phyloP scores from a whole-genome alignment of 805 yeast species.

The Kodamaea lidongshanica region DNA sequence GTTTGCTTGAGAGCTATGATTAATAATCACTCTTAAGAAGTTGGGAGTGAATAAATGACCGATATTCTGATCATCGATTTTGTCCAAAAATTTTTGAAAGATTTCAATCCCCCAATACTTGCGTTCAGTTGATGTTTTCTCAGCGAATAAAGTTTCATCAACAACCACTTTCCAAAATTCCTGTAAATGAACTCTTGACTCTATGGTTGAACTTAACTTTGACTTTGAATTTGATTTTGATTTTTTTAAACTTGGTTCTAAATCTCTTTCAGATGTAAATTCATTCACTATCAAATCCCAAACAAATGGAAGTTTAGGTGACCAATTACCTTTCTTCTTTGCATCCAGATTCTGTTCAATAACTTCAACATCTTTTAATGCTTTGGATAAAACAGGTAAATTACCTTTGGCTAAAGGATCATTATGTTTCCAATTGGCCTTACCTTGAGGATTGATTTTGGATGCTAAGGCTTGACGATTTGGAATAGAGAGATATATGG shows the following conservation, averaged over 20 bases:
- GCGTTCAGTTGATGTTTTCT: slow-evolving; percentile 75
- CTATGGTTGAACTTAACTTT: slow-evolving; percentile 1
- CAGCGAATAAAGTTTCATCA: slow-evolving; percentile 75
- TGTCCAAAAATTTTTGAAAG: slow-evolving; percentile 43
- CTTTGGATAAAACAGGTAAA: slow-evolving; percentile 52
- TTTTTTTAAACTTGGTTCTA: slow-evolving; percentile 36
- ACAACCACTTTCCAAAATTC: slow-evolving; percentile 79
- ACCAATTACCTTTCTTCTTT: slow-evolving; percentile 64
- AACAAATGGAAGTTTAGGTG: slow-evolving; percentile 66
- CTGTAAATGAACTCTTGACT: slow-evolving; percentile 27
- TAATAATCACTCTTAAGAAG: slow-evolving; percentile 63
- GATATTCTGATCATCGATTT: slow-evolving; percentile 14
- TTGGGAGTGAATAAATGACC: slow-evolving; percentile 50
- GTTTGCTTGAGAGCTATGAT: slow-evolving; percentile 64
- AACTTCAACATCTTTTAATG: slow-evolving; percentile 52
- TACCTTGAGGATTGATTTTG: slow-evolving; percentile 9
- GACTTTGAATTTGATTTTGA: slow-evolving; percentile 16
- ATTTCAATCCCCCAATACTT: slow-evolving; percentile 83
- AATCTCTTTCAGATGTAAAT: slow-evolving; percentile 20
- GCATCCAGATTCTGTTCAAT: slow-evolving; percentile 34
- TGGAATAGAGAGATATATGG: slow-evolving; percentile 58
- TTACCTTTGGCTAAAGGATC: slow-evolving; percentile 75
- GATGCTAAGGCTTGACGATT: slow-evolving; percentile 13
- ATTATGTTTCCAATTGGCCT: slow-evolving; percentile 55
- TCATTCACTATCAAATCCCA: slow-evolving; percentile 59